These are phyloP conservation scores for Xylariaceae sp. DNA, from an alignment of 2,329 filamentous ascomycete genomes.

Conservation along the genomic window DNA sequence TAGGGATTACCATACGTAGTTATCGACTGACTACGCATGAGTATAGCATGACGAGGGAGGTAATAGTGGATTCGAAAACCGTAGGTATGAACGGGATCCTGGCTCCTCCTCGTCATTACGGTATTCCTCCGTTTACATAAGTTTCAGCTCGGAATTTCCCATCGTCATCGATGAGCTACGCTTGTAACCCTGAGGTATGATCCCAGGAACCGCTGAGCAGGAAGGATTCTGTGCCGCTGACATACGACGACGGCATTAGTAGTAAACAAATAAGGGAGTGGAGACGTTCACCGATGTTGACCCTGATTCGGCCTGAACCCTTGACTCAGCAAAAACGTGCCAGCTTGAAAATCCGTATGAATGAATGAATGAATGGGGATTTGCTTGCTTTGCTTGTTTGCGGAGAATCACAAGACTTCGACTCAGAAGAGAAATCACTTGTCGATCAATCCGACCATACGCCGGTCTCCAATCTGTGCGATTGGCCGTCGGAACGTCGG, in stretches of 20 bases:
- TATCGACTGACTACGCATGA: not conserved
- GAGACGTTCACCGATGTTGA: not conserved
- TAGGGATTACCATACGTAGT: not conserved
- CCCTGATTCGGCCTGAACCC: not conserved
- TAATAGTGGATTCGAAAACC: not conserved
- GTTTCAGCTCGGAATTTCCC: too few species aligned
- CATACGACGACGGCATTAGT: not conserved
- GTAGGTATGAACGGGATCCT: not conserved
- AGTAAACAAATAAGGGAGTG: not conserved
- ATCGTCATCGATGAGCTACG: not conserved
- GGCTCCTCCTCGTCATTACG: too few species aligned
- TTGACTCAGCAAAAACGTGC: not conserved
- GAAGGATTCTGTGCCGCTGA: not conserved
- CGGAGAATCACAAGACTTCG: not conserved
- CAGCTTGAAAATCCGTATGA: not conserved
- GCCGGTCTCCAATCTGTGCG: conserved; percentile 4
- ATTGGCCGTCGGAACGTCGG: conserved; percentile 6
- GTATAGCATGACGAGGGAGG: not conserved
- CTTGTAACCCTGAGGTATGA: not conserved
- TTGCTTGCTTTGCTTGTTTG: not conserved
- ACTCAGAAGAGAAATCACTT: not conserved
- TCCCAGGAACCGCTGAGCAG: not conserved
- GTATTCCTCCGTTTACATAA: too few species aligned
- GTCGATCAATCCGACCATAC: not conserved
- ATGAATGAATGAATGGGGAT: not conserved